phyloP scores from a whole-genome alignment of 768 basidiomycete species.

The Pleurotus tuber-regium region DNA sequence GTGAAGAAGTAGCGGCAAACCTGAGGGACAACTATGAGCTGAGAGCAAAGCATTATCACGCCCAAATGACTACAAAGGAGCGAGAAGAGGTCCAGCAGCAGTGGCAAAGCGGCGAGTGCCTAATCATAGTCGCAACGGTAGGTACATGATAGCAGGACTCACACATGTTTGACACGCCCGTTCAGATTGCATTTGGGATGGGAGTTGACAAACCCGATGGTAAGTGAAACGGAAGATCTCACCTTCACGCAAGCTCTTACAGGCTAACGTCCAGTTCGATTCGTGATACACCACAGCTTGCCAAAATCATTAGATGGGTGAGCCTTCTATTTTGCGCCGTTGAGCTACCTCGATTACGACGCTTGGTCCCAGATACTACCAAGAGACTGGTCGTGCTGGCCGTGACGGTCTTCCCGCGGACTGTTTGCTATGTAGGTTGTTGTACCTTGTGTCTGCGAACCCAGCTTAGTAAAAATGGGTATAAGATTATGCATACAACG shows the following conservation, averaged over 20 bases:
- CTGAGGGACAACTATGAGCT: slow-evolving; percentile 56
- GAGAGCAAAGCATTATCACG: slow-evolving; percentile 82
- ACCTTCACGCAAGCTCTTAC: no score
- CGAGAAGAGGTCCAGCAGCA: slow-evolving; percentile 59
- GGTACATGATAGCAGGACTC: slow-evolving; percentile 18
- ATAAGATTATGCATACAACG: slow-evolving; percentile 66
- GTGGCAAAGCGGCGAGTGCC: slow-evolving; percentile 72
- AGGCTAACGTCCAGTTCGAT: slow-evolving; percentile 64
- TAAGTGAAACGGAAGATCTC: slow-evolving; percentile 34
- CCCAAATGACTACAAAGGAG: slow-evolving; percentile 62
- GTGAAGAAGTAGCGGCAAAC: slow-evolving; percentile 76
- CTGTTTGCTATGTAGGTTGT: slow-evolving; percentile 80
- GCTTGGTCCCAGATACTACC: slow-evolving; percentile 62
- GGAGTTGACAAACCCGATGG: slow-evolving; percentile 88
- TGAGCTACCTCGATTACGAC: slow-evolving; percentile 9
- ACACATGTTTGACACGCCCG: background rate
- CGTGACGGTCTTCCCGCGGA: slow-evolving; percentile 83
- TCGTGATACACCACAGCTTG: slow-evolving; percentile 84
- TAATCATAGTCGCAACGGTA: slow-evolving; percentile 93
- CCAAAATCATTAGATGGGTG: slow-evolving; percentile 86
- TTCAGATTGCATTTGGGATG: slow-evolving; percentile 98
- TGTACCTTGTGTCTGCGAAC: background rate
- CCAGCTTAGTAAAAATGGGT: slow-evolving; percentile 1
- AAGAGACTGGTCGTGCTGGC: slow-evolving; percentile 97
- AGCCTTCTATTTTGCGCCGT: slow-evolving; percentile 15